phyloP scores from a whole-genome alignment of 2,329 filamentous ascomycete genomes.

The Chaetomium sp. region DNA sequence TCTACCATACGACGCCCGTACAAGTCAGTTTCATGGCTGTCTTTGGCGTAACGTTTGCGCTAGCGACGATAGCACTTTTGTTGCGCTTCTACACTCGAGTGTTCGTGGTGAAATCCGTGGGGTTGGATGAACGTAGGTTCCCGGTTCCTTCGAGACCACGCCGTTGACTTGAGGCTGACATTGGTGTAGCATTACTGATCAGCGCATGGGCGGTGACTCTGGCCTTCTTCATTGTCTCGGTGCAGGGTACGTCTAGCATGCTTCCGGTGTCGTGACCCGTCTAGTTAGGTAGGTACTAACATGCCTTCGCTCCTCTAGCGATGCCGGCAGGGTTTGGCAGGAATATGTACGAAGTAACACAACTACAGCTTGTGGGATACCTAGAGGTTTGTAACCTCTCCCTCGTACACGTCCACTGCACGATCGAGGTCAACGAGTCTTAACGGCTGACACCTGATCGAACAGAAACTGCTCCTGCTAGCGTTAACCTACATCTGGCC shows the following conservation, averaged over 20 bases:
- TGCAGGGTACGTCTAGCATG: constrained; percentile 3
- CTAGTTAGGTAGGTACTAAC: too few species aligned
- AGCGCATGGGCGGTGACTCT: constrained; percentile 10
- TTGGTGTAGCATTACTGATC: background rate
- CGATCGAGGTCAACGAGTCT: too few species aligned
- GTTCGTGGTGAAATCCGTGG: constrained; percentile 8
- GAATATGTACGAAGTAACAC: constrained; percentile 14
- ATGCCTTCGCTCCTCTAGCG: background rate
- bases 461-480: constrained; percentile 4
- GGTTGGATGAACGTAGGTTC: constrained; percentile 9
- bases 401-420: too few species aligned
- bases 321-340: constrained; percentile 13
- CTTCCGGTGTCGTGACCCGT: too few species aligned
- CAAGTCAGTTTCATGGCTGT: constrained; percentile 12
- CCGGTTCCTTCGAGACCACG: background rate
- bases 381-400: constrained; percentile 2
- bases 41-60: constrained; percentile 8
- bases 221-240: constrained; percentile 11
- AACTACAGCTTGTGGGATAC: constrained; percentile 5
- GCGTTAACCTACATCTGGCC: constrained; percentile 16
- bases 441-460: background rate
- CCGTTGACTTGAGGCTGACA: background rate
- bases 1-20: constrained; percentile 9
- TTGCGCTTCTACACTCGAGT: constrained; percentile 13
- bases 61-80: constrained; percentile 9